Evolutionary conservation across 208 protist genomes (phyloP).

Genomic region (Leishmania guyanensis): DNA sequence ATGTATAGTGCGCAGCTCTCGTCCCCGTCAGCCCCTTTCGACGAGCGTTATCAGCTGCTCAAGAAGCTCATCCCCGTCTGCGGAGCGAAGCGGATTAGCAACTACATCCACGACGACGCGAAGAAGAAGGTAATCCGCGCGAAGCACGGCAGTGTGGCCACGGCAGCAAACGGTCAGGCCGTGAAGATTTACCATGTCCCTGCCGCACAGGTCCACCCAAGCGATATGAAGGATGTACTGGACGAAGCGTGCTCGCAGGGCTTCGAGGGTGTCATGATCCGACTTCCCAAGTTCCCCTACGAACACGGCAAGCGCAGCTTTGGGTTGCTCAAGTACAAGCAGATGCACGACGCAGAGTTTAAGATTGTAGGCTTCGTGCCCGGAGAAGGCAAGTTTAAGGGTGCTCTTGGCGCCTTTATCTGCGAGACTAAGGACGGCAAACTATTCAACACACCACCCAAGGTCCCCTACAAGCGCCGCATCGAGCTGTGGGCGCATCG

Average conservation of each 20-base stretch:
- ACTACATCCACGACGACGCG: constrained; percentile 80
- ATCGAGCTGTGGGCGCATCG: constrained; percentile 65
- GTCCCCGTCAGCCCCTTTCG: constrained; percentile 57
- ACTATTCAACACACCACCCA: constrained; percentile 78
- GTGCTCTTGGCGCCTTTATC: constrained; percentile 80
- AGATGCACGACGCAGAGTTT: constrained; percentile 92
- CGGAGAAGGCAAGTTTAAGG: constrained; percentile 86
- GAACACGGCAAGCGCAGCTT: constrained; percentile 90
- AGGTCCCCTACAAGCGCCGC: constrained; percentile 61
- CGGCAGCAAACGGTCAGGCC: constrained; percentile 20
- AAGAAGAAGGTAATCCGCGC: constrained; percentile 77
- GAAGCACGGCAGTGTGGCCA: constrained; percentile 13
- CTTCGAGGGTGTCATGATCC: constrained; percentile 91
- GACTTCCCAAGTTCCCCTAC: constrained; percentile 81
- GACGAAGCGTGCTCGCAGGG: constrained; percentile 84
- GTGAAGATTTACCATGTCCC: constrained; percentile 84
- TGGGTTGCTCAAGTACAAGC: constrained; percentile 90
- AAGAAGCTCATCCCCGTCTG: constrained; percentile 81
- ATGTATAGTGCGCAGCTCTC: constrained; percentile 78
- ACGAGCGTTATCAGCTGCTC: constrained; percentile 79
- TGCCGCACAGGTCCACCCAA: constrained; percentile 64
- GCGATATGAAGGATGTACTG: constrained; percentile 84
- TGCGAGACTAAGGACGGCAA: constrained; percentile 83
- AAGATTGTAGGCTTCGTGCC: constrained; percentile 83
- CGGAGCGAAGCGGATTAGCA: constrained; percentile 83